Evolutionary conservation across 805 yeast species (phyloP).

Genomic region (Yarrowia sp.): DNA sequence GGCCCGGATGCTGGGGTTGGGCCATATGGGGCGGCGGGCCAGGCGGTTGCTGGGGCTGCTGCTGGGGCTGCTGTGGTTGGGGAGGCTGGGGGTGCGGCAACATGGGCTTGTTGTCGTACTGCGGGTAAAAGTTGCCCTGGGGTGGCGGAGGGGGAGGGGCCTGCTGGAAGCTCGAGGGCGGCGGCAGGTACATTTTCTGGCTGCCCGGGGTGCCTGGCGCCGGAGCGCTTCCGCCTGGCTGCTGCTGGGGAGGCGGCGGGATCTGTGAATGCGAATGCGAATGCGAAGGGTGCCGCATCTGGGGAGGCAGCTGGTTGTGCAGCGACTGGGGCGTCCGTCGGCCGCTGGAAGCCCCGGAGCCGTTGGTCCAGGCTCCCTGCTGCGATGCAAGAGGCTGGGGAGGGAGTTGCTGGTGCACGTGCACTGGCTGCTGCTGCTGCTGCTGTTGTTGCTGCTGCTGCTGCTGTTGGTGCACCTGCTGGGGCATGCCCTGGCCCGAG

Average conservation of each 20-base stretch:
- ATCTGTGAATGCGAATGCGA: slow-evolving; percentile 30
- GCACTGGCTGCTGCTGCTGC: slow-evolving; percentile 5
- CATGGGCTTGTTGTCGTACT: slow-evolving; percentile 31
- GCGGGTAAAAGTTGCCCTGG: slow-evolving; percentile 31
- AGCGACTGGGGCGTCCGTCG: slow-evolving; percentile 14
- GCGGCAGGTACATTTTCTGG: slow-evolving; percentile 21
- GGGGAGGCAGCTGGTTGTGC: slow-evolving; percentile 31
- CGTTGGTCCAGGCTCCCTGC: slow-evolving; percentile 6
- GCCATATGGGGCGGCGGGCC: slow-evolving; percentile 12
- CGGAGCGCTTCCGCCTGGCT: too few species aligned
- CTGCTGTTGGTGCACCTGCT: neutral
- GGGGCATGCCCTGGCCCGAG: slow-evolving; percentile 2
- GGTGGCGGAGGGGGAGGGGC: slow-evolving; percentile 29
- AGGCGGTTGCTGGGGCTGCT: slow-evolving; percentile 3
- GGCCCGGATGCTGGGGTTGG: slow-evolving; percentile 27
- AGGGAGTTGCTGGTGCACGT: slow-evolving; percentile 1
- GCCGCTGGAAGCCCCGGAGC: neutral
- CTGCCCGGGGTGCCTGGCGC: slow-evolving; percentile 21
- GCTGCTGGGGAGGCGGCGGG: slow-evolving; percentile 15
- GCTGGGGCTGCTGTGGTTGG: slow-evolving; percentile 13
- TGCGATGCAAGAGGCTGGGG: slow-evolving; percentile 4
- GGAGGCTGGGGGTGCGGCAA: slow-evolving; percentile 15
- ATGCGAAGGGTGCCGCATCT: slow-evolving; percentile 34
- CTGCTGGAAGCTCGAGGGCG: slow-evolving; percentile 29
- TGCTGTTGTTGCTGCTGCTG: slow-evolving; percentile 10